Evolutionary conservation across 2,329 filamentous ascomycete genomes (phyloP).

Genomic region (Nemania bipapillata): DNA sequence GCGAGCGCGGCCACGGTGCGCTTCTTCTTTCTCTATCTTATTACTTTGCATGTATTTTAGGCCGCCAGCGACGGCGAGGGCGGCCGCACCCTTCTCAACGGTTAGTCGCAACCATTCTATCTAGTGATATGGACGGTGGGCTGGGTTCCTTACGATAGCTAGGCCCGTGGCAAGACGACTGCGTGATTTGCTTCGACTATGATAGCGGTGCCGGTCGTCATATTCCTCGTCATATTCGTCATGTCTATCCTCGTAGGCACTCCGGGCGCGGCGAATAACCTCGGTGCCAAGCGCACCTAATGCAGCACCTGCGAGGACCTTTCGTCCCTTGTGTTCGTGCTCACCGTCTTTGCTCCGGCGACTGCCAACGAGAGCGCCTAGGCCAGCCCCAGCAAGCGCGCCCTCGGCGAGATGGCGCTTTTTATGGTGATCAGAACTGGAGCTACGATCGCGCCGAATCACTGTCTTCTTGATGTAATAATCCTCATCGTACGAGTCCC

Average conservation of each 20-base stretch:
- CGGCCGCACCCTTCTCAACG: constrained; percentile 60
- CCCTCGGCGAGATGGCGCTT: constrained; percentile 71
- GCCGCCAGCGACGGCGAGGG: constrained; percentile 72
- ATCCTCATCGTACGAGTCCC: constrained; percentile 58
- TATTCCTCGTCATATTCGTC: constrained; percentile 51
- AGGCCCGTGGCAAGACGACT: constrained; percentile 68
- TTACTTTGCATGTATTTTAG: constrained; percentile 71
- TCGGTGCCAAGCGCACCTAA: constrained; percentile 72
- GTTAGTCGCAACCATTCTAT: constrained; percentile 9
- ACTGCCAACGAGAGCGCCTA: constrained; percentile 68
- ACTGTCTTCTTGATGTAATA: constrained; percentile 60
- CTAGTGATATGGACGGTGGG: not conserved
- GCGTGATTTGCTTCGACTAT: constrained; percentile 51
- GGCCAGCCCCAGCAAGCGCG: constrained; percentile 71
- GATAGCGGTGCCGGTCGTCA: constrained; percentile 54
- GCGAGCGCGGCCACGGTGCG: constrained; percentile 66
- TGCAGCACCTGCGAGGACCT: constrained; percentile 70
- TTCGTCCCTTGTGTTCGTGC: constrained; percentile 64
- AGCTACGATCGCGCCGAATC: constrained; percentile 63
- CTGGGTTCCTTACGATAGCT: constrained; percentile 61
- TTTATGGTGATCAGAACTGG: constrained; percentile 62
- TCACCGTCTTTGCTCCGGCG: constrained; percentile 64
- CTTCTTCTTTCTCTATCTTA: constrained; percentile 70
- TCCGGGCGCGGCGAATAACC: constrained; percentile 68
- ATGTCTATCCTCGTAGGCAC: constrained; percentile 67